Base-by-base conservation (phyloP, 768 basidiomycete species). In the Baorangia bicolor region DNA sequence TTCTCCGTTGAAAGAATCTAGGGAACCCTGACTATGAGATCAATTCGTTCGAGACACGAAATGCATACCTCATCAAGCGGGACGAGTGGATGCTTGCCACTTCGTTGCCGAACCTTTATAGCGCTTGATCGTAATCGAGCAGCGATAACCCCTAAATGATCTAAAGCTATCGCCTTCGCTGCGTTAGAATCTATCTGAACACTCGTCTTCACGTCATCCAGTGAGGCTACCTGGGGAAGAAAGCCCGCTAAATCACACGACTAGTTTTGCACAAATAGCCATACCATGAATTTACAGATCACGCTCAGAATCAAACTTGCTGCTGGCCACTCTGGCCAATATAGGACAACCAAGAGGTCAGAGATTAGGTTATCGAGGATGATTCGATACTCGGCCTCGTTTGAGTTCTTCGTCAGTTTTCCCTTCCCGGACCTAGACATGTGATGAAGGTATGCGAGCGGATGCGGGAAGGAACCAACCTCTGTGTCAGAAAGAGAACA, bases 321-420 rank as follows among this genome's bases (percentile, higher is more conserved):
- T 11, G 92, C 95, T 7, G 97, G 97, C 94, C 96, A 99, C 72
- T 99, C 97, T 0, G 97, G 95, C 85, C 92, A 92, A 68, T 89
- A 94, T 7, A 98, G 76, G 20, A 97, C 94, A 10, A 82, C 81
- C 23, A 98, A 79, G 23, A 97, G 77, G 66, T 99, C 97, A 2
- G 86, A 84, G 39, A 98, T 84, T 12, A 98, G 76, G 63, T 90
- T 90, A 65, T 98, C 96, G 56, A 98, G 90, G 37, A 98, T 93
- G 0, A 86, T 79, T 46, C 94, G 85, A 69, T 98, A 98, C 67
- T 98, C 96, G 6, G 90, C 87, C 66, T 99, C 97, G 61, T 92
- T 94, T 0, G 94, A 87, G 61, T 90, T 92, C 69, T 96, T 96
- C 14, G 89, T 91, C 6, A 84, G 76, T 64, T 94, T 95, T 12